Evolutionary conservation across 2,329 filamentous ascomycete species (phyloP), one percentile per base, ranked within the genome.

Genomic region (Colletotrichum sidae): DNA sequence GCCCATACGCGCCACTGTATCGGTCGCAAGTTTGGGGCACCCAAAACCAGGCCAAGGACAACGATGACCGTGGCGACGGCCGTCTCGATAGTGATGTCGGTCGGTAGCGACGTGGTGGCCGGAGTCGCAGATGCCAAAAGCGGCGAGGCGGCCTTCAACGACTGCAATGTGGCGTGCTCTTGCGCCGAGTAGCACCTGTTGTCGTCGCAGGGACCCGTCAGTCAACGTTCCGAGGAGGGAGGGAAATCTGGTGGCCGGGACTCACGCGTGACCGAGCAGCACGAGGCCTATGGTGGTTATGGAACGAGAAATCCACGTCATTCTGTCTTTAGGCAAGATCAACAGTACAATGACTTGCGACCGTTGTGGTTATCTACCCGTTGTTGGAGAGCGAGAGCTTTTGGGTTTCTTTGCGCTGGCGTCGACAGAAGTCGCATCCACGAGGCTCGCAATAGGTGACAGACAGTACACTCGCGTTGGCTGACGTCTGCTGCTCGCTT

Each of bases 171-270:
- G 7, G 93, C 91, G 80, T 97, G 92, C 81, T 99, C 96, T 79
- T 97, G 92, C 51, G 94, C 94, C 55, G 96, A 99, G 80, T 98
- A 99, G 80, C 94, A 96, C 69, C 96, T 99, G 75, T 58, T 25
- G 25, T 25, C 25, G 25, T 25, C 25, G 4, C 25, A 25, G 25
- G 25, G 25, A 25, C 25, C 25, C 25, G 25, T 25, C 25, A 25
- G 25, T 25, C 25, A 25, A 25, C 25, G 25, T 25, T 25, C 25
- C 25, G 25, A 25, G 25, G 25, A 25, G 25, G 4, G 25, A 25
- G 25, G 25, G 25, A 25, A 25, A 25, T 25, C 25, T 47, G 54
- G 35, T 42, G 45, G 41, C 42, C 38, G 52, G 44, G 54, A 77
- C 92, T 79, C 89, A 97, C 95, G 94, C 92, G 79, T 97, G 95